phyloP scores from a whole-genome alignment of 768 basidiomycete genomes.

The Harrya chromipes region DNA sequence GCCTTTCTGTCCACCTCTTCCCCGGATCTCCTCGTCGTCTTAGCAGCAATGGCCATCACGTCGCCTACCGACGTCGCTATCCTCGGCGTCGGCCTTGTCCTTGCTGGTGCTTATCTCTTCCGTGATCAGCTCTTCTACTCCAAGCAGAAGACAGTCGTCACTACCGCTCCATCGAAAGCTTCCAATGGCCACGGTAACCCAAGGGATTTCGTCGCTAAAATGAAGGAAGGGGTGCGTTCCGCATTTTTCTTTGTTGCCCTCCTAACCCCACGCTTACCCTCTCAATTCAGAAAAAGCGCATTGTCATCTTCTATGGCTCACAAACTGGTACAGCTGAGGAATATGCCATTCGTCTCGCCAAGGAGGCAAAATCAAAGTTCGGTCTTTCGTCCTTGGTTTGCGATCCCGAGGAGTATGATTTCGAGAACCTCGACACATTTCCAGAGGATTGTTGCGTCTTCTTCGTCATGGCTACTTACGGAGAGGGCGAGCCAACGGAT shows the following conservation, averaged over 20 bases:
- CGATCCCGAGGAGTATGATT: constrained; percentile 98
- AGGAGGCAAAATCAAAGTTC: constrained; percentile 96
- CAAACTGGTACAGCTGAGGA: constrained; percentile 99
- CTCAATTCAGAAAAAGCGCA: constrained; percentile 79
- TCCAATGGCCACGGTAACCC: constrained; percentile 79
- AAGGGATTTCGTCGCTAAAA: constrained; percentile 91
- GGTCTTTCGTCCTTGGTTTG: constrained; percentile 95
- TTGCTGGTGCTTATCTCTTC: constrained; percentile 81
- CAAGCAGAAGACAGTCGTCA: constrained; percentile 52
- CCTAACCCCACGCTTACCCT: constrained; percentile 4
- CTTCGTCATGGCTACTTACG: constrained; percentile 98
- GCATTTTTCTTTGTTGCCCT: constrained; percentile 1
- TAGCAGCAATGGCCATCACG: constrained; percentile 49
- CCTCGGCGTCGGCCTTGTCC: constrained; percentile 67
- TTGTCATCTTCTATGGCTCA: constrained; percentile 97
- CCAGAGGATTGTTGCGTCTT: constrained; percentile 86
- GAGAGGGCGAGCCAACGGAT: constrained; percentile 98
- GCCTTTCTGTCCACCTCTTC: neutral
- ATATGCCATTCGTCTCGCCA: constrained; percentile 94
- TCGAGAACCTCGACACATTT: constrained; percentile 89
- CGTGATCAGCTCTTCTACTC: constrained; percentile 74
- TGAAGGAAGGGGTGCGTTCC: constrained; percentile 81
- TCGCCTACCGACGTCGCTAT: constrained; percentile 72
- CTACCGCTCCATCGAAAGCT: constrained; percentile 41
- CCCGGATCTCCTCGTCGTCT: constrained; percentile 4